Evolutionary conservation across 2,329 filamentous ascomycete species (phyloP), one percentile per base, ranked within the genome.

Genomic region (Fusarium buxicola): DNA sequence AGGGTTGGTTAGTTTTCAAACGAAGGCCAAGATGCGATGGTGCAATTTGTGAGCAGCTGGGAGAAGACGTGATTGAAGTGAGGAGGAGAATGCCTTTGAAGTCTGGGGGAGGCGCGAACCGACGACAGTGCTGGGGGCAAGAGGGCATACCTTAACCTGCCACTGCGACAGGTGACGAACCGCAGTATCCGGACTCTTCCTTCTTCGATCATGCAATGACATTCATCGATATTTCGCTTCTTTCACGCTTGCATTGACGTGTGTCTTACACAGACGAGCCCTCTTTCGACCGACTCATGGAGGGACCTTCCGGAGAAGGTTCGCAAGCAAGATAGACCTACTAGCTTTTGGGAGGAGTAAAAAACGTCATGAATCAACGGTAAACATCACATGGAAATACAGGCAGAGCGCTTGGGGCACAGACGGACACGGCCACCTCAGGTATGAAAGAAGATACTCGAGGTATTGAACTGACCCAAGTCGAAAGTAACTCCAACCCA

Each of bases 11-110:
- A 31, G 57, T 32, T 58, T 58, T 36, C 46, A 56, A 55, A 63
- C 44, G 63, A 65, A 49, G 44, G 45, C 58, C 54, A 60, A 63
- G 38, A 51, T 56, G 32, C 53, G 52, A 55, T 60, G 63, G 54
- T 58, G 62, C 45, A 50, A 54, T 40, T 51, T 38, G 32, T 53
- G 41, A 41, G 35, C 31, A 36, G 16, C 18, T 21, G 34, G 54
- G 36, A 46, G 12, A 21, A 46, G 16, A 40, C 9, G 8, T 11
- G 16, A 28, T 18, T 24, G 44, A 36, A 16, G n/a, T n/a, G 31
- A 25, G 16, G 15, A 6, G 27, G 15, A 45, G 25, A 30, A 38
- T 9, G 21, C 10, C 6, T 27, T 28, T 4, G 24, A n/a, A 43
- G 11, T 15, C 2, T 16, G 21, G 8, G 34, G 57, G 38, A 65